A percentile compares a stretch with the other conserved stretches of the same genome.
phyloP scores from a whole-genome alignment of 2,329 filamentous ascomycete genomes.

The Neonectria magnoliae region DNA sequence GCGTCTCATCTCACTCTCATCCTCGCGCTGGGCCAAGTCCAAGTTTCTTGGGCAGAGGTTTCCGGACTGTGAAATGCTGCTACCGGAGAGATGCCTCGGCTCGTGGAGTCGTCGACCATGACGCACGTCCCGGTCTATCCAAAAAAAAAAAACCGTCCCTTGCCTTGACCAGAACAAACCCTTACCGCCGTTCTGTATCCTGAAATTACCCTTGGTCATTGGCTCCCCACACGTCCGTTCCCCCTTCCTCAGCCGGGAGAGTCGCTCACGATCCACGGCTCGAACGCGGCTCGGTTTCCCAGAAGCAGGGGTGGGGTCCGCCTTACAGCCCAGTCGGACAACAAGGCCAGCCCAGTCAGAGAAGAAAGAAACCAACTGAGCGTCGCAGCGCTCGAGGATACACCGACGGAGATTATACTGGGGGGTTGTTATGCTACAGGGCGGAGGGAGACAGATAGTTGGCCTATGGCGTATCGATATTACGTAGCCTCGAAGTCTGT shows the following conservation, averaged over 20 bases:
- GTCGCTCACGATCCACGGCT: slow-evolving; percentile 12
- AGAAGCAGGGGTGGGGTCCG: slow-evolving; percentile 42
- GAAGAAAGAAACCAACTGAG: slow-evolving; percentile 8
- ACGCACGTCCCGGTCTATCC: slow-evolving; percentile 6
- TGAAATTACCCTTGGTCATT: slow-evolving; percentile 24
- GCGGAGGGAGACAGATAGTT: background rate
- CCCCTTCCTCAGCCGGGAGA: background rate
- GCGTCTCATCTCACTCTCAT: slow-evolving; percentile 12
- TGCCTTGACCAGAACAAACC: background rate
- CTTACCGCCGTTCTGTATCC: slow-evolving; percentile 1
- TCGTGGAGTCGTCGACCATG: background rate
- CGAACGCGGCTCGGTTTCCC: slow-evolving; percentile 30
- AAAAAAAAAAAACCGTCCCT: background rate
- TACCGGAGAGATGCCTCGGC: slow-evolving; percentile 3
- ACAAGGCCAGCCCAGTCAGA: background rate
- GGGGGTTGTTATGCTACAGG: background rate
- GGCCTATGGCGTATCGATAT: slow-evolving; percentile 2
- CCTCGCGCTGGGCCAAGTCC: no score
- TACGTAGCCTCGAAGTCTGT: slow-evolving; percentile 2
- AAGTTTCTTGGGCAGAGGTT: background rate
- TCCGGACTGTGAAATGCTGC: background rate
- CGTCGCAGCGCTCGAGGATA: slow-evolving; percentile 31
- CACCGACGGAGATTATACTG: slow-evolving; percentile 36
- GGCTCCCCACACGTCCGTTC: slow-evolving; percentile 18
- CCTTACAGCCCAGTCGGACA: slow-evolving; percentile 9